These are phyloP conservation scores for Coemansia sp. DNA, from an alignment of 192 early-diverging fungal genomes.

Conservation along the genomic window DNA sequence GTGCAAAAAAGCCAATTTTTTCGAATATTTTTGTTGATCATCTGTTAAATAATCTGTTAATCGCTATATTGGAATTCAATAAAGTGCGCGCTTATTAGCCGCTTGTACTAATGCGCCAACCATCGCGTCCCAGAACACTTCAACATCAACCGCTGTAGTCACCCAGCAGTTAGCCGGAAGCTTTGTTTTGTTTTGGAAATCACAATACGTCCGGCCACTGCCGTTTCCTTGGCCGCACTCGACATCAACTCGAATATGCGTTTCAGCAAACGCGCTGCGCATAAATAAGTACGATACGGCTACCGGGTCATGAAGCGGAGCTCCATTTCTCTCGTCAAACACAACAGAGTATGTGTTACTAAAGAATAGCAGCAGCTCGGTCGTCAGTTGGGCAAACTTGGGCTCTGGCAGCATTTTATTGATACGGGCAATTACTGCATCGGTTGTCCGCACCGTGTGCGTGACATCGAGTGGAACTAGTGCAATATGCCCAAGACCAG, in stretches of 20 bases:
- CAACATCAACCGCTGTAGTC: constrained; percentile 15
- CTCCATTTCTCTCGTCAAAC: constrained; percentile 17
- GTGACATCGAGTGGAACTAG: constrained; percentile 34
- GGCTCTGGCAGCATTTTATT: constrained; percentile 2
- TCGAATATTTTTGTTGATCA: neutral
- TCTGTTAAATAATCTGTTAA: neutral
- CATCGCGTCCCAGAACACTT: constrained; percentile 32
- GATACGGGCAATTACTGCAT: constrained; percentile 22
- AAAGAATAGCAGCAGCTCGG: constrained; percentile 17
- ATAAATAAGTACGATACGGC: constrained; percentile 29
- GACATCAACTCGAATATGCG: constrained; percentile 13
- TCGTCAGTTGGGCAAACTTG: constrained; percentile 17
- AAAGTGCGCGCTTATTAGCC: neutral
- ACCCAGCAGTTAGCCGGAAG: constrained; percentile 25
- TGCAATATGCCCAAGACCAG: constrained; percentile 23
- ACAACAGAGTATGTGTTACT: constrained; percentile 11
- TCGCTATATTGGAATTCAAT: neutral
- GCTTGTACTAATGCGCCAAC: constrained; percentile 13
- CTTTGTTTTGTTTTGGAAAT: constrained; percentile 4
- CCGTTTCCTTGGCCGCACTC: constrained; percentile 7
- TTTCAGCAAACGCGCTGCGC: constrained; percentile 18
- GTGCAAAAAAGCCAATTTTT: neutral
- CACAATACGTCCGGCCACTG: constrained; percentile 17
- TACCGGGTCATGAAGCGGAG: constrained; percentile 33
- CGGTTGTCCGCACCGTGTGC: constrained; percentile 12